Conservation (phyloP, 257 asterid genomes). For the Marsdenia floribunda region DNA sequence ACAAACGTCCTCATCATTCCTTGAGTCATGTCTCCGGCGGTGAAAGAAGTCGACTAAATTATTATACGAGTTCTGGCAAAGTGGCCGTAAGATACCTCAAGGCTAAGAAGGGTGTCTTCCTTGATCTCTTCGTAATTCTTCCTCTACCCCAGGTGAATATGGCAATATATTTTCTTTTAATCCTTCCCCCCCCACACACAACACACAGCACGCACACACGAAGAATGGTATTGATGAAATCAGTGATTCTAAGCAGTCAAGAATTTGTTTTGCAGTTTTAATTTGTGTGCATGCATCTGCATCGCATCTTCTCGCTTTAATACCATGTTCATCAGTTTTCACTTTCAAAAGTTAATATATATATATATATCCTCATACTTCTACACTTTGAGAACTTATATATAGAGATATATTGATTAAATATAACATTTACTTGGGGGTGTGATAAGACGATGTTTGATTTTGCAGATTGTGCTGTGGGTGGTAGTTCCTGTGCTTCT, state of each 20-base stretch:
- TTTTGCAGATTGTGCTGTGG: slow-evolving; percentile 74
- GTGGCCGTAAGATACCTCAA: slow-evolving; percentile 45
- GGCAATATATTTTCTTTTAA: not conserved
- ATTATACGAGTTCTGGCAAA: slow-evolving; percentile 10
- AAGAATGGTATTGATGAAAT: not conserved
- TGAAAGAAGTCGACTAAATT: slow-evolving; percentile 13
- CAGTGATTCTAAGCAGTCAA: slow-evolving; percentile 26
- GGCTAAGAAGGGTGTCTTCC: slow-evolving; percentile 53
- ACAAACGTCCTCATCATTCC: slow-evolving; percentile 19
- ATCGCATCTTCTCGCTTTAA: too few species aligned
- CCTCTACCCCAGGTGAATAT: slow-evolving; percentile 82
- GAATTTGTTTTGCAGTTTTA: slow-evolving; percentile 16
- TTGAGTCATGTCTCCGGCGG: not conserved
- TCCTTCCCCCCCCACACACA: too few species aligned
- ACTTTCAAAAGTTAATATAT: too few species aligned
- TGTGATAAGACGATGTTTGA: not conserved
- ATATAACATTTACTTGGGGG: too few species aligned
- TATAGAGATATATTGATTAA: too few species aligned
- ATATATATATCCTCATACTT: too few species aligned
- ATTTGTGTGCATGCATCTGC: slow-evolving; percentile 10
- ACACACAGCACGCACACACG: too few species aligned
- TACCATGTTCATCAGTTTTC: too few species aligned
- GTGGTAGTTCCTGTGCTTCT: slow-evolving; percentile 58
- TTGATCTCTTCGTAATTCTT: slow-evolving; percentile 84
- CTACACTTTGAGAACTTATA: too few species aligned